phyloP scores from a whole-genome alignment of 2,329 filamentous ascomycete genomes.

The Celoporthe dispersa region DNA sequence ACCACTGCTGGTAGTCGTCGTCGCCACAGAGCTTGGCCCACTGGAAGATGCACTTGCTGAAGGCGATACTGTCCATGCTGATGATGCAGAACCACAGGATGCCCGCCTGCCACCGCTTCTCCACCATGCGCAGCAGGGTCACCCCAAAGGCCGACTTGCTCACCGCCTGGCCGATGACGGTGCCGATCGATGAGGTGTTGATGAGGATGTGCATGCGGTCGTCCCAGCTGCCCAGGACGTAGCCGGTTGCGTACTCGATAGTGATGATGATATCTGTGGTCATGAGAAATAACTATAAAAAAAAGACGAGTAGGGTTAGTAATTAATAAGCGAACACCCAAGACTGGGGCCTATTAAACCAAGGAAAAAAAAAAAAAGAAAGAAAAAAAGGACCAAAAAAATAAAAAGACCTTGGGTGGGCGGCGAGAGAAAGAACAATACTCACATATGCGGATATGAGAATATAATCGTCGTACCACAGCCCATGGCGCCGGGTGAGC shows the following conservation, averaged over 20 bases:
- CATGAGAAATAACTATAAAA: conserved; percentile 36
- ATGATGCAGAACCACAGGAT: conserved; percentile 55
- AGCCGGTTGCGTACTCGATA: conserved; percentile 52
- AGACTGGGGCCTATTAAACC: too few species aligned
- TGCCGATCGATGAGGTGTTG: conserved; percentile 46
- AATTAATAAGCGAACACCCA: too few species aligned
- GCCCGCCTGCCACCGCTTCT: conserved; percentile 44
- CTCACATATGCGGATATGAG: conserved; percentile 44
- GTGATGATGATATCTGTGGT: conserved; percentile 51
- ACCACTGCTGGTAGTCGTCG: conserved; percentile 49
- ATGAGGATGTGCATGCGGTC: conserved; percentile 59
- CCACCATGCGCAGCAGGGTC: conserved; percentile 47
- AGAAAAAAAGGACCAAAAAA: too few species aligned
- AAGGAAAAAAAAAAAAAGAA: not conserved
- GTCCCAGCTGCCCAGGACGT: conserved; percentile 52
- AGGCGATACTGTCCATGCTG: conserved; percentile 53
- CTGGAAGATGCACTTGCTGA: conserved; percentile 52
- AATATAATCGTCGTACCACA: conserved; percentile 47
- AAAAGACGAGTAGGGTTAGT: not conserved
- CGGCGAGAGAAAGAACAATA: too few species aligned
- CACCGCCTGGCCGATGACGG: conserved; percentile 42
- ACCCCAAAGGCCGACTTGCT: conserved; percentile 45
- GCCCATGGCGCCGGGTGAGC: conserved; percentile 40
- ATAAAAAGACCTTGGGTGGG: too few species aligned
- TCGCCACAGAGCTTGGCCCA: conserved; percentile 53